A percentile compares a stretch with the other conserved stretches of the same genome.
Conservation (phyloP, 1,284 basidiomycete genomes). For the Boletus mariae region DNA sequence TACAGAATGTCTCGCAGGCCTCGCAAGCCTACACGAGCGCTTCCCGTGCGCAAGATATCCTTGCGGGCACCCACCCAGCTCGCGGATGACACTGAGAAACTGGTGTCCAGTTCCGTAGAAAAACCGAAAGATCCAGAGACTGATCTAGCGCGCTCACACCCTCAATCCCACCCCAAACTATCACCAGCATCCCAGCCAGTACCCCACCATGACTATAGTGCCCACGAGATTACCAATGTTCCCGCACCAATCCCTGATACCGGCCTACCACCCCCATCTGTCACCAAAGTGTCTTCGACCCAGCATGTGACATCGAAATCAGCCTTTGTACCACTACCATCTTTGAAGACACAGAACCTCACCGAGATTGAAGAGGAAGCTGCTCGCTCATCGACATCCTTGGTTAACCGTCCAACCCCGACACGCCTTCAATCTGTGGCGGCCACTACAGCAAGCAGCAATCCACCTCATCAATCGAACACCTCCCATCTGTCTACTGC, state of each 20-base stretch:
- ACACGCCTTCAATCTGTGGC: constrained; percentile 8
- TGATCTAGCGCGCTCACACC: constrained; percentile 1
- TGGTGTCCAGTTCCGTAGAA: constrained; percentile 11
- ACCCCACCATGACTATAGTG: constrained; percentile 25
- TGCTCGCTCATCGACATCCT: constrained; percentile 12
- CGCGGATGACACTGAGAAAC: constrained; percentile 25
- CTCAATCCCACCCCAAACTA: constrained; percentile 10
- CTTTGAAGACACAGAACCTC: constrained; percentile 27
- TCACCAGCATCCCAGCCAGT: constrained; percentile 8
- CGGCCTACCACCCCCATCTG: constrained; percentile 27
- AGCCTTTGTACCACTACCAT: constrained; percentile 30
- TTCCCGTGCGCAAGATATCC: constrained; percentile 10
- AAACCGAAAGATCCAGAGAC: not conserved
- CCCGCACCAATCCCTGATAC: constrained; percentile 57
- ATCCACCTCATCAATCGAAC: constrained; percentile 6
- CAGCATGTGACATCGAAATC: constrained; percentile 18
- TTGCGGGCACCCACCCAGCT: constrained; percentile 10
- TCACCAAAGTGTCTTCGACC: constrained; percentile 7
- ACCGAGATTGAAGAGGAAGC: constrained; percentile 21
- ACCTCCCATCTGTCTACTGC: constrained; percentile 32
- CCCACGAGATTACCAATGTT: constrained; percentile 41
- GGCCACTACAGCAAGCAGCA: constrained; percentile 2
- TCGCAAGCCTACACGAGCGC: constrained; percentile 12
- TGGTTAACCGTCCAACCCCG: constrained; percentile 1
- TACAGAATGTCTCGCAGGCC: constrained; percentile 17